Base-by-base conservation (phyloP, 2,329 filamentous ascomycete genomes). In the Alternaria sp. region DNA sequence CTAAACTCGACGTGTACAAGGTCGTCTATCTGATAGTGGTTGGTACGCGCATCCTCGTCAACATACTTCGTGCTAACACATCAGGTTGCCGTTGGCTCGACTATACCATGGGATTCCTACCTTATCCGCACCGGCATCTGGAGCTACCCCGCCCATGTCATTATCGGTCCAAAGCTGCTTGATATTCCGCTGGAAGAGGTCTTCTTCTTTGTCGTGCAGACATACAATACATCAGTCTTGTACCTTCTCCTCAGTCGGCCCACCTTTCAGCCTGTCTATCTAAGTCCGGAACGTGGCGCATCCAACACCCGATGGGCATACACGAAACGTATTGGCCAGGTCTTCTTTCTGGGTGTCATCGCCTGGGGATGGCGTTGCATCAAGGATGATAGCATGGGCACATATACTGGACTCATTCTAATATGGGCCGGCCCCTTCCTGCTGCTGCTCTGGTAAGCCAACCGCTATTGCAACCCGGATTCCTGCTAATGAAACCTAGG, bases 201-300 rank as follows among this genome's bases (percentile, higher is more conserved):
- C 5, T 93, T 93, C 80, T 93, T 93, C 83, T 93, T 93, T 75
- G 79, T 91, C 19, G 87, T 93, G 23, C 91, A 93, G 79, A 93
- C 91, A 1, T 93, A 91, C 77, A 91, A 88, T 72, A 92, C 90
- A 0, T 85, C 87, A 0, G 79, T 92, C 54, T 75, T 93, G 9
- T 93, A 93, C 71, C 83, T 91, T 10, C 78, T 92, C 1, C 76
- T 90, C 19, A 91, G 86, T 78, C 92, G 91, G 75, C 84, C 88
- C 1, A 83, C 85, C 11, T 81, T 91, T 8, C 84, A 90, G 59
- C 82, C 86, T 3, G 77, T 78, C 13, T 87, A 87, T 67, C 76
- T 90, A 47, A 81, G 80, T 25, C 79, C 80, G 62, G 81, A 83
- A 65, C 74, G 73, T 26, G 73, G 76, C 30, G 56, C 59, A 4